These are phyloP conservation scores for Besnoitia besnoiti DNA, from an alignment of 169 alveolate genomes.

Conservation along the genomic window DNA sequence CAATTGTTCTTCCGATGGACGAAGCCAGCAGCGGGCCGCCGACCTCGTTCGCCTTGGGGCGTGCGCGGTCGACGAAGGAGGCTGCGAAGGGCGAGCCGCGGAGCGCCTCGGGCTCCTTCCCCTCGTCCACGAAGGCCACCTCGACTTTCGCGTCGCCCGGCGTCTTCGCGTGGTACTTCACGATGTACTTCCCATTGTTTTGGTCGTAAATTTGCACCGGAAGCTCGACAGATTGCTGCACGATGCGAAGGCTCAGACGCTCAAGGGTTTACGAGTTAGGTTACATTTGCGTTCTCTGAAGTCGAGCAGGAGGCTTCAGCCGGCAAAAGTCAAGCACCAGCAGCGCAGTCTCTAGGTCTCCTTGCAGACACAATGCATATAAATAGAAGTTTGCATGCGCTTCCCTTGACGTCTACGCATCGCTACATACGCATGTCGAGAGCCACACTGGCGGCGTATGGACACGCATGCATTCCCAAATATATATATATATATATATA, in stretches of 20 bases:
- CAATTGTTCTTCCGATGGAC: conserved; percentile 78
- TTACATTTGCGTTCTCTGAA: too few species aligned
- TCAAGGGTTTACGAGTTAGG: too few species aligned
- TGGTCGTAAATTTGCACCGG: conserved; percentile 62
- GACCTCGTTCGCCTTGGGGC: conserved; percentile 85
- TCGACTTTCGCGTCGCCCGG: conserved; percentile 75
- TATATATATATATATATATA: conserved; percentile 27
- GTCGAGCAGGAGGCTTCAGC: too few species aligned
- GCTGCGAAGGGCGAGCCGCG: conserved; percentile 92
- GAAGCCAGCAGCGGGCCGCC: conserved; percentile 87
- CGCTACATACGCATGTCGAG: not conserved
- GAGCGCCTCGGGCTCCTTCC: conserved; percentile 84
- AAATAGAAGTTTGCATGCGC: not conserved
- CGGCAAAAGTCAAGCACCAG: not conserved
- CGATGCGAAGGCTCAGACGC: conserved; percentile 68
- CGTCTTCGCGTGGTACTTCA: conserved; percentile 74
- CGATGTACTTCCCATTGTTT: conserved; percentile 76
- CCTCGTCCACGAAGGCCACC: conserved; percentile 89
- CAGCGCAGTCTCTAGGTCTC: not conserved
- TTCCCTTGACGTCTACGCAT: not conserved
- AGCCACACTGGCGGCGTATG: not conserved
- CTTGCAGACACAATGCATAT: not conserved
- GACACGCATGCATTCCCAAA: conserved; percentile 61
- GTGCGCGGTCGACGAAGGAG: conserved; percentile 79
- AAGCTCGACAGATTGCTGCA: conserved; percentile 20